phyloP scores from a whole-genome alignment of 1,284 basidiomycete species.

The Irpex sp. region DNA sequence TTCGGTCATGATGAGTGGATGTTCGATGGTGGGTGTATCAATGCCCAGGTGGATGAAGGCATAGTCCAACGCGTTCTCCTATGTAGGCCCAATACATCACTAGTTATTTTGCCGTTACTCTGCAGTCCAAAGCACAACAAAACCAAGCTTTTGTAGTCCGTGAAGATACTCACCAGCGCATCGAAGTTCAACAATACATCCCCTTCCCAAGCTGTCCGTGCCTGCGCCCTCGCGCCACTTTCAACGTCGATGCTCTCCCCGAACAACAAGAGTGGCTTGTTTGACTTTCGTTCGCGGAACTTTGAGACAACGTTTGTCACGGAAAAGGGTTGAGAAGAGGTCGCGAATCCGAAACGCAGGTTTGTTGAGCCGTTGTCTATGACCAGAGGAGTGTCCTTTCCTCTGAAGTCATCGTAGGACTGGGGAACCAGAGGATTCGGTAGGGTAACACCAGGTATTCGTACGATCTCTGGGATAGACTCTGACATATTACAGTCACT shows the following conservation, averaged over 20 bases:
- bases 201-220: conserved; percentile 84
- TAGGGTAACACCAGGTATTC: conserved; percentile 21
- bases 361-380: conserved; percentile 92
- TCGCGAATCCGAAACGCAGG: conserved; percentile 87
- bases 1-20: conserved; percentile 95
- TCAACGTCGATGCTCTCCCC: conserved; percentile 85
- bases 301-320: conserved; percentile 76
- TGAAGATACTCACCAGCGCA: conserved; percentile 66
- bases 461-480: conserved; percentile 15
- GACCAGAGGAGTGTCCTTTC: conserved; percentile 62
- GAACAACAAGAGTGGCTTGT: conserved; percentile 78
- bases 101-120: conserved; percentile 9
- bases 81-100: conserved; percentile 30
- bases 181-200: conserved; percentile 89
- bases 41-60: conserved; percentile 88
- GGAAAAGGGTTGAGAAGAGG: conserved; percentile 46
- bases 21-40: conserved; percentile 73
- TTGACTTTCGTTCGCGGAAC: conserved; percentile 85
- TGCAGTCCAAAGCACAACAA: neutral
- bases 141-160: neutral
- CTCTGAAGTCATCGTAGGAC: conserved; percentile 33
- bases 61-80: conserved; percentile 96
- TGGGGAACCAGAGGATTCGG: conserved; percentile 23
- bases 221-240: conserved; percentile 74
- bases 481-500: neutral